phyloP scores from a whole-genome alignment of 2,329 filamentous ascomycete species.

The Capronia americana region DNA sequence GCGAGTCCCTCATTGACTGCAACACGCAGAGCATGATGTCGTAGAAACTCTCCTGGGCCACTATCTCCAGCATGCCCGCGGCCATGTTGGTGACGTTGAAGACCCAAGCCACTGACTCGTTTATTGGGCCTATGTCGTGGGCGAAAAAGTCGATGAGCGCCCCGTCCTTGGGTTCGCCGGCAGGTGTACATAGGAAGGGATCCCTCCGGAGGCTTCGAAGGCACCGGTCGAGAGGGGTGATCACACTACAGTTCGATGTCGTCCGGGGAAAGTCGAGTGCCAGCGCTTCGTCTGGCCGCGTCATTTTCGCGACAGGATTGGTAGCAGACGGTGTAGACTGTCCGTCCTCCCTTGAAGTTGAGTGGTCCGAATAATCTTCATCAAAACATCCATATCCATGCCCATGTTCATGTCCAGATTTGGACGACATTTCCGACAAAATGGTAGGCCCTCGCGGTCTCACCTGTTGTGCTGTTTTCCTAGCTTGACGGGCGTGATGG shows the following conservation, averaged over 20 bases:
- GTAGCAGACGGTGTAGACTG: background rate
- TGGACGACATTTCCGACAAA: background rate
- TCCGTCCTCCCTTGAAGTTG: background rate
- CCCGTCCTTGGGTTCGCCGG: background rate
- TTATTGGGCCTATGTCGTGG: slow-evolving; percentile 10
- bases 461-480: background rate
- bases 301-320: background rate
- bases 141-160: slow-evolving; percentile 12
- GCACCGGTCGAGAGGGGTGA: background rate
- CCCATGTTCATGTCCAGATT: background rate
- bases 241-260: background rate
- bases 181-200: background rate
- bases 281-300: background rate
- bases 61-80: background rate
- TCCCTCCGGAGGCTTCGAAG: background rate
- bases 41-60: slow-evolving; percentile 4
- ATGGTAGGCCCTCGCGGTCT: background rate
- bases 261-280: background rate
- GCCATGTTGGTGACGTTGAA: slow-evolving; percentile 13
- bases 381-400: background rate
- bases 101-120: slow-evolving; percentile 2
- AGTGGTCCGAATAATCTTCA: background rate
- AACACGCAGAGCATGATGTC: background rate
- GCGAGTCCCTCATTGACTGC: background rate
- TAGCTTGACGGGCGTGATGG: background rate